Percentiles rank a stretch among this genome's conserved stretches.
These are phyloP conservation scores for Albizia julibrissin DNA, from an alignment of 306 rosid genomes.

Conservation along the genomic window DNA sequence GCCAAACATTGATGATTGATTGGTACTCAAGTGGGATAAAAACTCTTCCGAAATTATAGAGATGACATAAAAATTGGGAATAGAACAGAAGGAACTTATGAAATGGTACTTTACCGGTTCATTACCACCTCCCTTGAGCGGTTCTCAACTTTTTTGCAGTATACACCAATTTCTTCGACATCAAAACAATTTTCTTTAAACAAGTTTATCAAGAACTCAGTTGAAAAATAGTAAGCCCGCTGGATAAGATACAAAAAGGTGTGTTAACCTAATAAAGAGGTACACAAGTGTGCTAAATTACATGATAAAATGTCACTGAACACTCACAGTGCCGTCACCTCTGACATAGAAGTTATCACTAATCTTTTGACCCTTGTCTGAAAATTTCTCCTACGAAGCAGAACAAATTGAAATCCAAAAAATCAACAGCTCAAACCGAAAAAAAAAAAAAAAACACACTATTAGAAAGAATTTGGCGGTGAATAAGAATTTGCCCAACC, in stretches of 20 bases:
- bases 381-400: slow-evolving; percentile 69
- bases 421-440: slow-evolving; percentile 4
- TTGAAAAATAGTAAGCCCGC: slow-evolving; percentile 94
- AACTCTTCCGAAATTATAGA: not conserved
- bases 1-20: slow-evolving; percentile 17
- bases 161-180: slow-evolving; percentile 66
- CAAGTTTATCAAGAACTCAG: slow-evolving; percentile 72
- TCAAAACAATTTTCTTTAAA: slow-evolving; percentile 83
- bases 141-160: slow-evolving; percentile 95
- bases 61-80: not conserved
- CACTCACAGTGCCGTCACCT: slow-evolving; percentile 95
- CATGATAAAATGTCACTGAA: slow-evolving; percentile 25
- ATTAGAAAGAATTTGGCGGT: slow-evolving; percentile 5
- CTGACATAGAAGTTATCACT: slow-evolving; percentile 89
- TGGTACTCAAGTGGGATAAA: not conserved
- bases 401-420: slow-evolving; percentile 17
- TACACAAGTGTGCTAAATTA: slow-evolving; percentile 7
- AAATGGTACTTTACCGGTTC: slow-evolving; percentile 64
- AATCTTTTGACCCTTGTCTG: slow-evolving; percentile 81
- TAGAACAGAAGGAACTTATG: slow-evolving; percentile 3
- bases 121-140: slow-evolving; percentile 78
- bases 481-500: slow-evolving; percentile 14
- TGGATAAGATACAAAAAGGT: slow-evolving; percentile 41
- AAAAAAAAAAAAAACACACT: slow-evolving; percentile 22
- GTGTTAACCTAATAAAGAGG: slow-evolving; percentile 26